Evolutionary conservation across 2,329 filamentous ascomycete species (phyloP).

Genomic region (Diaporthe eres): DNA sequence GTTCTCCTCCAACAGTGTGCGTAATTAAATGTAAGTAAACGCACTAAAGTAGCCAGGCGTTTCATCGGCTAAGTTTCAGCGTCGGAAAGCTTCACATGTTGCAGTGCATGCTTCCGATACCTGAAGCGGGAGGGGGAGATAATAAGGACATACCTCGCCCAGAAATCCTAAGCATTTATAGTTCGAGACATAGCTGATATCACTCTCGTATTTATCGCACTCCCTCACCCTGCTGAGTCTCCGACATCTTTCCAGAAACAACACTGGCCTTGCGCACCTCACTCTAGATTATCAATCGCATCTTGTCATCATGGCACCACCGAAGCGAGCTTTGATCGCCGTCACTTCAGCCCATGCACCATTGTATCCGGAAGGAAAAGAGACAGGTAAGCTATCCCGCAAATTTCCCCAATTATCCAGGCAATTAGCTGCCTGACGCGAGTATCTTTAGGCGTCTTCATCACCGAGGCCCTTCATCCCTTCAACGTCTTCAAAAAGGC

Average conservation of each 20-base stretch:
- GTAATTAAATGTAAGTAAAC: not conserved
- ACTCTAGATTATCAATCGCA: not conserved
- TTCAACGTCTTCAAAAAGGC: constrained; percentile 8
- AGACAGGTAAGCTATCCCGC: not conserved
- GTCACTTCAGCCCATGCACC: not conserved
- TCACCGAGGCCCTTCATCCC: constrained; percentile 9
- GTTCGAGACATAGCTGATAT: too few relatives aligned
- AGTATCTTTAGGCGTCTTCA: not conserved
- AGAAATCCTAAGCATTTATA: not conserved
- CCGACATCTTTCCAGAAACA: not conserved
- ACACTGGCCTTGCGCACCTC: not conserved
- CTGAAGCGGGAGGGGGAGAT: not conserved
- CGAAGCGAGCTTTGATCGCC: not conserved
- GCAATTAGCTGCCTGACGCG: not conserved
- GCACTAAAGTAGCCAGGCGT: not conserved
- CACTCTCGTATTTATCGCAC: not conserved
- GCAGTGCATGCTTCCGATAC: not conserved
- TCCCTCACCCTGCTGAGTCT: not conserved
- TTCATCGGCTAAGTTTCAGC: not conserved
- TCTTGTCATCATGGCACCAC: not conserved
- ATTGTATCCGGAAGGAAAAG: not conserved
- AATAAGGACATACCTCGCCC: not conserved
- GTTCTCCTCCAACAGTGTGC: not conserved
- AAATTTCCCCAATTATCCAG: rapidly evolving
- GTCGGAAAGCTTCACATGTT: not conserved